A percentile compares a stretch with the other conserved stretches of the same genome.
Evolutionary conservation across 2,329 filamentous ascomycete genomes (phyloP).

Genomic region (Lecanicillium sp.): DNA sequence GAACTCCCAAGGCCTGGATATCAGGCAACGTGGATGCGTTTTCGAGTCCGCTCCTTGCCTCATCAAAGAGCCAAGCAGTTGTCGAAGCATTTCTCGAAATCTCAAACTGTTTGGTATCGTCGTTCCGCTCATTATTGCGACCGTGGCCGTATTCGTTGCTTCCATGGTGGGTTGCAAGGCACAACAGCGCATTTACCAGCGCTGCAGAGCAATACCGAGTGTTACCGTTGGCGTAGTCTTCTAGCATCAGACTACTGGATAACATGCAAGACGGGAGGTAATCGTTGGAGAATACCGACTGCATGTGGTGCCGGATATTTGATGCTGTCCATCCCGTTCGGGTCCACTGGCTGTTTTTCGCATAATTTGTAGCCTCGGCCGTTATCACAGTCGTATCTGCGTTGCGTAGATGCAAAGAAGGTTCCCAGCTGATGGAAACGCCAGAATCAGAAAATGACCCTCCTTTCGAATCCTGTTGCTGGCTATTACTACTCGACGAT

Average conservation of each 20-base stretch:
- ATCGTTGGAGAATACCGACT: constrained; percentile 8
- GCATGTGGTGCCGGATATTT: constrained; percentile 6
- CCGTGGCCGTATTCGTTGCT: background rate
- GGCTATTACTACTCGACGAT: too few species aligned
- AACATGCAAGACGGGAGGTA: constrained; percentile 12
- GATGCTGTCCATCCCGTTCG: constrained; percentile 8
- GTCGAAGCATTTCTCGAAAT: too few species aligned
- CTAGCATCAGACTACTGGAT: constrained; percentile 18
- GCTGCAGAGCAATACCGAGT: constrained; percentile 9
- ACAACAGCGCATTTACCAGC: constrained; percentile 10
- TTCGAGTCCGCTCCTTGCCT: too few species aligned
- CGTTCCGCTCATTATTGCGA: constrained; percentile 1
- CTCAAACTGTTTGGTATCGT: constrained; percentile 1
- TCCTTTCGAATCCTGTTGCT: too few species aligned
- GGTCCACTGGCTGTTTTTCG: background rate
- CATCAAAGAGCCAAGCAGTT: constrained; percentile 1
- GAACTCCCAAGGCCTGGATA: constrained; percentile 10
- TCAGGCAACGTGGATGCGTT: constrained; percentile 7
- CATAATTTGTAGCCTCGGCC: background rate
- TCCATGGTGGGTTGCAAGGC: constrained; percentile 1
- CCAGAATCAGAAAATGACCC: too few species aligned
- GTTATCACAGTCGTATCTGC: background rate
- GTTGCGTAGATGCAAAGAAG: background rate
- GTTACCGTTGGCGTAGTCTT: constrained; percentile 10
- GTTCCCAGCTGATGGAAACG: background rate